These are phyloP conservation scores for Coniochaeta sp. DNA, from an alignment of 2,329 filamentous ascomycete species.

Conservation along the genomic window DNA sequence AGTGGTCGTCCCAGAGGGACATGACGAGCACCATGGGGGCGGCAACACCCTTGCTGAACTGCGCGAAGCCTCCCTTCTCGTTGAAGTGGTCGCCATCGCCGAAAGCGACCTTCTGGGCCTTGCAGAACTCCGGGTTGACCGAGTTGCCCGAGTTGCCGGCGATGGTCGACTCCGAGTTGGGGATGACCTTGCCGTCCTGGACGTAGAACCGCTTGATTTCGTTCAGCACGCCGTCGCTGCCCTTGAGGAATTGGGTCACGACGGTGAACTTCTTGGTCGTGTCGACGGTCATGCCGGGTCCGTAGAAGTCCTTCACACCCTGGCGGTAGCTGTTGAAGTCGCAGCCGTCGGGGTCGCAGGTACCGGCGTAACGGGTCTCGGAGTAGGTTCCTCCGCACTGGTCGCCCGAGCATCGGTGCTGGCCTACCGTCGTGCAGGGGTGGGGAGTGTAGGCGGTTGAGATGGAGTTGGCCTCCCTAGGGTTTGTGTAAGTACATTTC, in stretches of 20 bases:
- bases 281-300: slow-evolving; percentile 48
- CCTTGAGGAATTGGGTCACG: slow-evolving; percentile 52
- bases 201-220: slow-evolving; percentile 55
- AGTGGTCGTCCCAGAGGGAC: slow-evolving; percentile 55
- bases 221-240: slow-evolving; percentile 35
- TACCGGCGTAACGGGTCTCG: slow-evolving; percentile 43
- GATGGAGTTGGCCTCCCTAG: slow-evolving; percentile 56
- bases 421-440: slow-evolving; percentile 40
- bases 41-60: slow-evolving; percentile 43
- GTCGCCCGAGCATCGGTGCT: slow-evolving; percentile 32
- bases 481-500: neutral
- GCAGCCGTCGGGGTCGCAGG: slow-evolving; percentile 59
- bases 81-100: slow-evolving; percentile 43
- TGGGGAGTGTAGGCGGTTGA: slow-evolving; percentile 53
- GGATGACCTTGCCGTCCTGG: slow-evolving; percentile 48
- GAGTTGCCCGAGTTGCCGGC: slow-evolving; percentile 20
- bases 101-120: slow-evolving; percentile 45
- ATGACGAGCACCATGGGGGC: slow-evolving; percentile 57
- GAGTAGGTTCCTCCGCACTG: slow-evolving; percentile 42
- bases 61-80: slow-evolving; percentile 44
- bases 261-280: slow-evolving; percentile 51
- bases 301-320: slow-evolving; percentile 55
- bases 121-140: slow-evolving; percentile 49
- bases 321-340: slow-evolving; percentile 61
- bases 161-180: slow-evolving; percentile 33